phyloP scores from a whole-genome alignment of 2,329 filamentous ascomycete species.

The Alternaria metachromatica region DNA sequence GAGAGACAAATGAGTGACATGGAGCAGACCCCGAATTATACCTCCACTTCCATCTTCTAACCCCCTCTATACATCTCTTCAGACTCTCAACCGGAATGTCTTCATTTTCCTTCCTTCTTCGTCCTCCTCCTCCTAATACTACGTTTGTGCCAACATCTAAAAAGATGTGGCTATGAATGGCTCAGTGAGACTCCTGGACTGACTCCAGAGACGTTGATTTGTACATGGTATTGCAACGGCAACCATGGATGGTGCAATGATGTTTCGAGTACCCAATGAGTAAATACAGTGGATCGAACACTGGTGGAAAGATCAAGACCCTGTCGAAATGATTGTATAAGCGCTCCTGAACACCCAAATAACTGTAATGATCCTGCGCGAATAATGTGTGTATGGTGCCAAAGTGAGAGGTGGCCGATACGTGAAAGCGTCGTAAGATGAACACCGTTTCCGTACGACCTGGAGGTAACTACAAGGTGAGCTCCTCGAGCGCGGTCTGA shows the following conservation, averaged over 20 bases:
- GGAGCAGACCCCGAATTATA: background rate
- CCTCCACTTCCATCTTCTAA: background rate
- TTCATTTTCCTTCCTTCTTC: background rate
- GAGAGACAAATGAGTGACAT: background rate
- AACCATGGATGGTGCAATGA: background rate
- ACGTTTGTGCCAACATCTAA: background rate
- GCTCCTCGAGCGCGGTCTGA: constrained; percentile 13
- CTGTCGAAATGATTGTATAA: background rate
- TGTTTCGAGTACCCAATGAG: background rate
- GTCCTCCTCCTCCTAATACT: constrained; percentile 4
- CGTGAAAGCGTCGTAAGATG: background rate
- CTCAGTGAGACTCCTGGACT: constrained; percentile 8
- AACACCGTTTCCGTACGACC: background rate
- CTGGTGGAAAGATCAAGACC: background rate
- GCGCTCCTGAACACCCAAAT: background rate
- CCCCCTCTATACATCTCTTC: background rate
- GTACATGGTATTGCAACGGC: background rate
- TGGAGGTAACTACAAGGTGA: background rate
- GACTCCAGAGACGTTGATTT: background rate
- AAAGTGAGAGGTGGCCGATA: background rate
- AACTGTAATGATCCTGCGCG: background rate
- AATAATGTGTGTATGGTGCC: background rate
- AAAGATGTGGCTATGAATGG: constrained; percentile 14
- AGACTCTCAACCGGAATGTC: background rate
- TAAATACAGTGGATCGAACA: background rate